Conservation (phyloP, 2,329 filamentous ascomycete species). For the Onygenales sp. region DNA sequence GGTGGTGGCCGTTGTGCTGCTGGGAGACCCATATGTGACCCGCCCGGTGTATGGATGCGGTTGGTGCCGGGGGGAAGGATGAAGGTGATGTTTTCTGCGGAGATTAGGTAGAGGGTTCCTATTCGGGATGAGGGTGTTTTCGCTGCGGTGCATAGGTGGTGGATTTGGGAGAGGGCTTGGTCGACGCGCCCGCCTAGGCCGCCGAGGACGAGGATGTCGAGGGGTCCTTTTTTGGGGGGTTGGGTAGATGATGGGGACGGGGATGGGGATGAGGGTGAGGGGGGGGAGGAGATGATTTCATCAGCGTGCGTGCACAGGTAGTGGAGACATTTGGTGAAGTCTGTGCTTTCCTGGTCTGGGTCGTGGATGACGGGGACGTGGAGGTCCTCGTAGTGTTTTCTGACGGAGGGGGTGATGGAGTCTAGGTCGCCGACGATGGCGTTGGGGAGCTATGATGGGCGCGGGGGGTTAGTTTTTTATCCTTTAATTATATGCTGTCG, state of each 20-base stretch:
- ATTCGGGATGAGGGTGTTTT: conserved; percentile 3
- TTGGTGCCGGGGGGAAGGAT: conserved; percentile 63
- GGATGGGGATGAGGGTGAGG: conserved; percentile 3
- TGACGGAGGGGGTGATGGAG: conserved; percentile 57
- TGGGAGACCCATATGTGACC: conserved; percentile 6
- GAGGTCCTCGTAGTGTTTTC: conserved; percentile 55
- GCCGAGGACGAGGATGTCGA: conserved; percentile 70
- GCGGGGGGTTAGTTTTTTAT: background rate
- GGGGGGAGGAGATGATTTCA: conserved; percentile 14
- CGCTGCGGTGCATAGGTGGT: conserved; percentile 57
- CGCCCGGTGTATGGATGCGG: conserved; percentile 52
- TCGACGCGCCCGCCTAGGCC: conserved; percentile 86
- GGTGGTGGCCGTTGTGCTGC: conserved; percentile 1
- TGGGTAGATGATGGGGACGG: conserved; percentile 5
- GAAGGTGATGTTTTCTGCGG: conserved; percentile 72
- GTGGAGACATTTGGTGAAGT: conserved; percentile 74
- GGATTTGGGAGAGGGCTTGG: conserved; percentile 80
- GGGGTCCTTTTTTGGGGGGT: conserved; percentile 9
- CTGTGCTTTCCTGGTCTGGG: conserved; percentile 76
- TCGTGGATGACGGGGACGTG: conserved; percentile 58
- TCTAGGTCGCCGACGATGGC: conserved; percentile 86
- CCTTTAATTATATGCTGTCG: background rate
- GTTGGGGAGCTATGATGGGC: conserved; percentile 45
- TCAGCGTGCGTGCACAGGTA: conserved; percentile 40
- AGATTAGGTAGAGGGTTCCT: conserved; percentile 67